phyloP scores from a whole-genome alignment of 768 basidiomycete genomes.

The Termitomyces sp. region DNA sequence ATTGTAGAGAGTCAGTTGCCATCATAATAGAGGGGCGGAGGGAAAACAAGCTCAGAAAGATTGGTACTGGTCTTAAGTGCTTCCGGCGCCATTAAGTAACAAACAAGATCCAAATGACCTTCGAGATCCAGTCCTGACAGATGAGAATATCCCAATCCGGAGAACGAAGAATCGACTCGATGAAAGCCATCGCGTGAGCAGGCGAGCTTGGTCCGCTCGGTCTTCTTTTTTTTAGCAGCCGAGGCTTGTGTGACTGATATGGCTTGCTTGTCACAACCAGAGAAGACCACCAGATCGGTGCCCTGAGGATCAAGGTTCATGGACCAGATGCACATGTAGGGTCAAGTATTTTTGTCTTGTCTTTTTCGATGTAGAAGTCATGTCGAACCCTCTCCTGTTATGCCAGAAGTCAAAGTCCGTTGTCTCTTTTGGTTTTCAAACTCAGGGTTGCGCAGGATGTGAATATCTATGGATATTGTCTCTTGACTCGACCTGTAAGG shows the following conservation, averaged over 20 bases:
- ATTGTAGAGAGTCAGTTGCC: slow-evolving; percentile 48
- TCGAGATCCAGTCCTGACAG: slow-evolving; percentile 39
- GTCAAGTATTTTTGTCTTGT: slow-evolving; percentile 24
- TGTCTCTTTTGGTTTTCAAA: slow-evolving; percentile 14
- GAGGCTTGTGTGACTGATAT: slow-evolving; percentile 23
- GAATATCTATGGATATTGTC: slow-evolving; percentile 8
- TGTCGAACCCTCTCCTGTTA: slow-evolving; percentile 24
- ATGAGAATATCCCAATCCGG: slow-evolving; percentile 31
- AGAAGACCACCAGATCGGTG: slow-evolving; percentile 23
- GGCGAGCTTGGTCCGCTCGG: slow-evolving; percentile 14
- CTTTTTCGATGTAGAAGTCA: slow-evolving; percentile 23
- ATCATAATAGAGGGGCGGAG: slow-evolving; percentile 44
- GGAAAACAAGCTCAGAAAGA: slow-evolving; percentile 44
- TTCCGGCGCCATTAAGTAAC: slow-evolving; percentile 60
- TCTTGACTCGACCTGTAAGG: not conserved
- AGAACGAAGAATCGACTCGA: slow-evolving; percentile 15
- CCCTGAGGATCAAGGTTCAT: slow-evolving; percentile 36
- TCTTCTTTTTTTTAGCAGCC: slow-evolving; percentile 15
- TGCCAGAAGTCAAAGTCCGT: slow-evolving; percentile 20
- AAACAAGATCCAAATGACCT: slow-evolving; percentile 28
- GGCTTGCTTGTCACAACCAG: slow-evolving; percentile 20
- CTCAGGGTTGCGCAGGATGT: slow-evolving; percentile 25
- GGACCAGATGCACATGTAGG: slow-evolving; percentile 25
- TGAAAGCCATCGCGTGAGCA: slow-evolving; percentile 11
- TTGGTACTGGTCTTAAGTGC: slow-evolving; percentile 44